Percentiles rank a stretch among this genome's conserved stretches.
These are phyloP conservation scores for Acer negundo DNA, from an alignment of 345 rosid species.

Conservation along the genomic window DNA sequence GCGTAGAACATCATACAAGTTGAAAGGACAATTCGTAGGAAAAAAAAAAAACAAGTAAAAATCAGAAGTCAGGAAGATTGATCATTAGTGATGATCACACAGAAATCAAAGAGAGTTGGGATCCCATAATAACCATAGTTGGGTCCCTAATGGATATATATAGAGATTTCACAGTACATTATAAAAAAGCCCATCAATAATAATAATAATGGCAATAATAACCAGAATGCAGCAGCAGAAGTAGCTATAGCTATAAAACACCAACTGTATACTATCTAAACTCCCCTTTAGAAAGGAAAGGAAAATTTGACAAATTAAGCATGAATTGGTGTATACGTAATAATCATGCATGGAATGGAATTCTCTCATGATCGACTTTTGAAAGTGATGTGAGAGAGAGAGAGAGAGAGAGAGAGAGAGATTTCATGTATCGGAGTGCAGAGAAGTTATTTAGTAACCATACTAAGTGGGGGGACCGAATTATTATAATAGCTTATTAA, in stretches of 20 bases:
- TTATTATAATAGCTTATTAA: conserved; percentile 12
- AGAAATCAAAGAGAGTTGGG: conserved; percentile 5
- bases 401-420: conserved; percentile 9
- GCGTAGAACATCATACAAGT: background rate
- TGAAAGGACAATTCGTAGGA: background rate
- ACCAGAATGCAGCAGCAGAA: background rate
- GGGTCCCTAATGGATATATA: conserved; percentile 23
- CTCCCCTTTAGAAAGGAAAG: conserved; percentile 3
- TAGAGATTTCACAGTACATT: background rate
- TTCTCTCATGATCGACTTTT: conserved; percentile 27
- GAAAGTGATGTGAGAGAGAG: background rate
- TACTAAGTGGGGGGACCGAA: conserved; percentile 30
- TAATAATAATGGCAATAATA: background rate
- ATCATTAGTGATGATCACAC: background rate
- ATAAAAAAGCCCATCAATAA: background rate
- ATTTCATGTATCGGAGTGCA: conserved; percentile 32
- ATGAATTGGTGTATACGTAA: conserved; percentile 54
- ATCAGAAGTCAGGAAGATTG: background rate
- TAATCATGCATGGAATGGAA: conserved; percentile 62
- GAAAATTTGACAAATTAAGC: conserved; percentile 17
- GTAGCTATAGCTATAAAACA: no score
- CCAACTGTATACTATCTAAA: background rate
- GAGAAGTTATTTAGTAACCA: conserved; percentile 15
- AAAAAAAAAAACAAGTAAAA: background rate
- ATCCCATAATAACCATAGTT: conserved; percentile 6